Conservation (phyloP, 148 eudicot genomes). For the Arctostaphylos glauca region DNA sequence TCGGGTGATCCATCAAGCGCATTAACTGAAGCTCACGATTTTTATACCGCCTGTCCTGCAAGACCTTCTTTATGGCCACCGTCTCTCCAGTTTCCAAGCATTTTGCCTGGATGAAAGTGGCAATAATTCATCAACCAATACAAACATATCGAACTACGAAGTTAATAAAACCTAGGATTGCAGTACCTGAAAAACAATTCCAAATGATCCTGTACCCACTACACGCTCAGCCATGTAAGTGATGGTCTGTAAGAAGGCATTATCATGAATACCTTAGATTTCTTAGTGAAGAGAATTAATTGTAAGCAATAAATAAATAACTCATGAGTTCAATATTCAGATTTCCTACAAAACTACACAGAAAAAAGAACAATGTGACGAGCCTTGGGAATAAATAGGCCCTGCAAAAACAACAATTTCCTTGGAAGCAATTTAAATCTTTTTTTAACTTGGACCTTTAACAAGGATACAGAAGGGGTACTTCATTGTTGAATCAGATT, state of each 20-base stretch:
- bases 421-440: background rate
- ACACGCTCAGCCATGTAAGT: conserved; percentile 90
- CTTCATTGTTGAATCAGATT: conserved; percentile 7
- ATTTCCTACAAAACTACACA: background rate
- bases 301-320: background rate
- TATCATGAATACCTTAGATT: background rate
- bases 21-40: conserved; percentile 76
- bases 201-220: conserved; percentile 88
- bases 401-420: background rate
- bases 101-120: conserved; percentile 51
- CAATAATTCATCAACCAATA: background rate
- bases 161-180: background rate
- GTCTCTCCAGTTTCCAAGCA: conserved; percentile 84
- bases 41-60: conserved; percentile 78
- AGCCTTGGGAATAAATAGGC: background rate
- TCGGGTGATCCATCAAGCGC: conserved; percentile 75
- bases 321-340: background rate
- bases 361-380: background rate
- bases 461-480: background rate
- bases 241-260: conserved; percentile 51
- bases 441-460: too few species aligned
- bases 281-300: background rate
- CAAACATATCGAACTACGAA: background rate
- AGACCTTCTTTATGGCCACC: conserved; percentile 77
- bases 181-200: conserved; percentile 74